Base-by-base conservation (phyloP, 306 rosid genomes). In the Elaeagnus macrophylla region DNA sequence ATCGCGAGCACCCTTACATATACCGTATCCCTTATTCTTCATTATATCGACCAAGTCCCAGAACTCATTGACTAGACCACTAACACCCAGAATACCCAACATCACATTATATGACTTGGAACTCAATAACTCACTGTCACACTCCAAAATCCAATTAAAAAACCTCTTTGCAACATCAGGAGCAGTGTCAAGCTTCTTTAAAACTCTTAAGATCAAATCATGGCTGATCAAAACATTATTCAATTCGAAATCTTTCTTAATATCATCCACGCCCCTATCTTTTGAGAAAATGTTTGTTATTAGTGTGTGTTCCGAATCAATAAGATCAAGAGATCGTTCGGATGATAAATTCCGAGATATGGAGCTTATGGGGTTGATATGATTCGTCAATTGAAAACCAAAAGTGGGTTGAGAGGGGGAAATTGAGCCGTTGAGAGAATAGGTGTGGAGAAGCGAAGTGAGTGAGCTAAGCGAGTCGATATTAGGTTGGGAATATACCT, bases 11-110 rank as follows among this genome's bases (percentile, higher is more conserved):
- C 57, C 57, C 55, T 60, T 80, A 11, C 83, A 65, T 20, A 91
- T 67, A 37, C 83, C 85, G 25, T 74, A 86, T 17, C 96, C 96
- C 53, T 74, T 86, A 48, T 64, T 69, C 88, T 75, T 88, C 90
- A 81, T 84, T 8, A 54, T 61, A 13, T 41, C 54, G 37, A 73
- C 66, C 66, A 79, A 37, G 37, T 75, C 85, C 94, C 96, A 88
- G 49, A 84, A 84, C 73, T 84, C 90, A 10, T 58, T 39, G 25
- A 67, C 70, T 15, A n/a, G 8, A 1, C 79, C 85, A 56, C 72
- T 81, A 11, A 53, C 57, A 7, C 94, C 90, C 37, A 84, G 53
- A 56, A 74, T 79, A 15, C 69, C 18, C 32, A 84, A 61, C 73
- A 88, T 77, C 55, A 25, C 62, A 53, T 84, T 84, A 65, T 77